phyloP scores from a whole-genome alignment of 371 early-diverging fungal species.

The Cokeromyces recurvatus region DNA sequence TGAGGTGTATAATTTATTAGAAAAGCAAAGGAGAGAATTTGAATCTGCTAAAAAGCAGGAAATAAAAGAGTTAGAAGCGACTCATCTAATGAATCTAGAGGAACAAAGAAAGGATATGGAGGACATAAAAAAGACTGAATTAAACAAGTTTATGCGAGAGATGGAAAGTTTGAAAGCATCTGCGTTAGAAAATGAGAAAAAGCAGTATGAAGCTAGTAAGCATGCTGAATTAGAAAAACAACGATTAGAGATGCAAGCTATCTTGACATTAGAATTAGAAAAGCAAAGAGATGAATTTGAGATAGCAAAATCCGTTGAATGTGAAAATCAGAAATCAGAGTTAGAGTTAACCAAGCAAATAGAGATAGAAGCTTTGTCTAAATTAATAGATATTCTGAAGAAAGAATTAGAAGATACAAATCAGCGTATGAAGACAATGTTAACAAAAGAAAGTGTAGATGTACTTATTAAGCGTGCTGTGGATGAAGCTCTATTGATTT shows the following conservation, averaged over 20 bases:
- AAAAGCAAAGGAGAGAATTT: too few species aligned
- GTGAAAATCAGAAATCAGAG: neutral
- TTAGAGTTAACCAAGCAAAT: neutral
- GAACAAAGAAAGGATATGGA: too few species aligned
- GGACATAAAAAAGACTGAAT: too few species aligned
- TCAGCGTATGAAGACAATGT: conserved; percentile 10
- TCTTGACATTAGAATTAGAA: conserved; percentile 1
- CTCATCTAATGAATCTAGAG: too few species aligned
- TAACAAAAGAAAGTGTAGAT: conserved; percentile 14
- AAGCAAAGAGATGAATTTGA: conserved; percentile 1
- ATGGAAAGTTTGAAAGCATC: neutral
- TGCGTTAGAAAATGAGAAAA: conserved; percentile 5
- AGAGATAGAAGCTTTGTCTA: conserved; percentile 2
- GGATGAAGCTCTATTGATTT: conserved; percentile 5
- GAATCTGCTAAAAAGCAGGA: too few species aligned
- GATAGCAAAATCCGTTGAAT: neutral
- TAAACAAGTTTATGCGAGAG: conserved; percentile 4
- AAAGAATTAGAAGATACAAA: conserved; percentile 11
- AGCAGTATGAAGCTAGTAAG: neutral
- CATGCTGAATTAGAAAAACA: conserved; percentile 7
- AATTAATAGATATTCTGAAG: conserved; percentile 8
- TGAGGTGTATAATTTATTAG: too few species aligned
- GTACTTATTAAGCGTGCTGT: conserved; percentile 15
- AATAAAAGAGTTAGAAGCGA: too few species aligned
- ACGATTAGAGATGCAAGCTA: neutral